Conservation (phyloP, 495 filamentous ascomycete species). For the Hamigera avellanea region DNA sequence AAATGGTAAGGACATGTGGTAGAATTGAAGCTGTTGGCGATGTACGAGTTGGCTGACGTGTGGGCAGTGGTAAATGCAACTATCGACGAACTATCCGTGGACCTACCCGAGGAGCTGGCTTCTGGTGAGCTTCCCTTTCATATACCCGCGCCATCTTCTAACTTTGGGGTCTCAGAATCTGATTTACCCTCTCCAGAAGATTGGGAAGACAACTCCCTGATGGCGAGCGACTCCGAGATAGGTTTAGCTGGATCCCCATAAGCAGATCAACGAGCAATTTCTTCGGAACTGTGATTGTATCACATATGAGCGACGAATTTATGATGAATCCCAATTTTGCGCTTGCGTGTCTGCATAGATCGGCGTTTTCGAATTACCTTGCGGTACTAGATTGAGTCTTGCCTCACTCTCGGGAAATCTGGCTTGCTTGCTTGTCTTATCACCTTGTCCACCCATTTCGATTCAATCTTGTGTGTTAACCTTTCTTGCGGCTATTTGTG, state of each 20-base stretch:
- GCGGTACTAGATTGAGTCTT: not conserved
- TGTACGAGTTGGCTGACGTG: not conserved
- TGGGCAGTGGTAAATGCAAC: slow-evolving; percentile 16
- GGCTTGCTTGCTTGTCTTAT: too few relatives aligned
- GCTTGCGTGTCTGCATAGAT: slow-evolving; percentile 13
- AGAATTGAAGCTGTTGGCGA: not conserved
- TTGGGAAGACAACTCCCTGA: slow-evolving; percentile 33
- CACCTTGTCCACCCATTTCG: too few relatives aligned
- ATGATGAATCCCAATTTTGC: slow-evolving; percentile 8
- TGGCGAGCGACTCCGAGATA: slow-evolving; percentile 33
- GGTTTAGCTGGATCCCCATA: slow-evolving; percentile 27
- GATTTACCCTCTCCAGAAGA: slow-evolving; percentile 30
- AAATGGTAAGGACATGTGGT: slow-evolving; percentile 18
- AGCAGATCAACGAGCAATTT: not conserved
- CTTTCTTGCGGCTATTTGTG: too few relatives aligned
- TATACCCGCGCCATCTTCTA: slow-evolving; percentile 12
- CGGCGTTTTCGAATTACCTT: slow-evolving; percentile 11
- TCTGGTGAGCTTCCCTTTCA: slow-evolving; percentile 25
- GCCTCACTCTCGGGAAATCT: too few relatives aligned
- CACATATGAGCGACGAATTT: slow-evolving; percentile 20
- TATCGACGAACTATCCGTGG: slow-evolving; percentile 24
- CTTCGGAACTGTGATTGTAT: slow-evolving; percentile 6
- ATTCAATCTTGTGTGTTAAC: too few relatives aligned
- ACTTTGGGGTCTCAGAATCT: slow-evolving; percentile 21
- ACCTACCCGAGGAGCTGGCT: slow-evolving; percentile 27